phyloP scores from a whole-genome alignment of 108 stramenopile genomes.

The Poteriospumella lacustris region DNA sequence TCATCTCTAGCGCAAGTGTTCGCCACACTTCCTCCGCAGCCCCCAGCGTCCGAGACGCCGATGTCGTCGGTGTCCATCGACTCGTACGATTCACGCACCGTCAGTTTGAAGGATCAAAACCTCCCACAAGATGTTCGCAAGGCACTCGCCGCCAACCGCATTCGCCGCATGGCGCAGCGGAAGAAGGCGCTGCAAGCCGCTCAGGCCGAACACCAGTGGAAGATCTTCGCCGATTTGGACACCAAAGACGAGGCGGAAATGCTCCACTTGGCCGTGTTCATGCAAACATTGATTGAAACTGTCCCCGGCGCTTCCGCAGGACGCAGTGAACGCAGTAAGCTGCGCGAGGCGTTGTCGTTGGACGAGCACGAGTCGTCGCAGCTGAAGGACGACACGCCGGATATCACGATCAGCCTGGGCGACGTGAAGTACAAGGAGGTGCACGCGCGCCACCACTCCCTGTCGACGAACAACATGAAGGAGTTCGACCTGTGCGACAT shows the following conservation, averaged over 20 bases:
- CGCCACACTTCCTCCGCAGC: too few relatives aligned
- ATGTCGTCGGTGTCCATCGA: too few relatives aligned
- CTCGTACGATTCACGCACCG: too few relatives aligned
- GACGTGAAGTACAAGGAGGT: too few relatives aligned
- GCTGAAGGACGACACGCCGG: not conserved
- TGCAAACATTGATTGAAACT: conserved; percentile 27
- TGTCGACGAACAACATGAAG: not conserved
- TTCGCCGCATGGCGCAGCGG: not conserved
- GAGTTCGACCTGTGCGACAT: not conserved
- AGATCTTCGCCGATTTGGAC: conserved; percentile 35
- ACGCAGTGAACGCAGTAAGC: not conserved
- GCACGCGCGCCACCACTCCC: too few relatives aligned
- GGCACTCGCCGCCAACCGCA: not conserved
- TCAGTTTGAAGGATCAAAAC: too few relatives aligned
- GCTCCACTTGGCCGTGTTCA: conserved; percentile 27
- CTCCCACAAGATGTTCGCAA: too few relatives aligned
- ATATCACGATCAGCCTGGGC: not conserved
- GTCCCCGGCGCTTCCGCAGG: conserved; percentile 2
- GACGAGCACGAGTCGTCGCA: not conserved
- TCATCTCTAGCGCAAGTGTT: too few relatives aligned
- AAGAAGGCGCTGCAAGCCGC: not conserved
- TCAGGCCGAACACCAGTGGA: conserved; percentile 26
- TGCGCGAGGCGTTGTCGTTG: not conserved
- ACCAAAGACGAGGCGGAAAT: conserved; percentile 37
- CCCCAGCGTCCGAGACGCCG: too few relatives aligned